Conservation (phyloP, 345 rosid species). For the Raphanus raphanistrum region DNA sequence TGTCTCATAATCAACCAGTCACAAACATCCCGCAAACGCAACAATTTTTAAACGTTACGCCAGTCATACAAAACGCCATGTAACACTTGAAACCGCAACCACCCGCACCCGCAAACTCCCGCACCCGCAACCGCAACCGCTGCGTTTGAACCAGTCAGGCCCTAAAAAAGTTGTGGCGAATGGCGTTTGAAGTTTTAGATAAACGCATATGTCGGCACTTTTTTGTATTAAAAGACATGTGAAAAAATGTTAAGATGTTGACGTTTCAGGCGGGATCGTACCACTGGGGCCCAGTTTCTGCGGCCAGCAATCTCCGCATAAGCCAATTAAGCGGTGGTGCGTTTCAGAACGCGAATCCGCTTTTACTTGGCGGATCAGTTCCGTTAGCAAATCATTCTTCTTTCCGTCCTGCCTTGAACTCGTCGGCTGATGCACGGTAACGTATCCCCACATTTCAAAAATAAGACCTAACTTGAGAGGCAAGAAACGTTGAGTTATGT, state of each 20-base stretch:
- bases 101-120: too few species aligned
- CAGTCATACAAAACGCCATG: too few species aligned
- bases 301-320: background rate
- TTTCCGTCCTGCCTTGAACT: slow-evolving; percentile 1
- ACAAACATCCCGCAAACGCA: too few species aligned
- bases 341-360: slow-evolving; percentile 20
- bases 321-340: background rate
- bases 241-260: slow-evolving; percentile 12
- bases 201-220: background rate
- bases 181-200: slow-evolving; percentile 12
- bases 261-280: slow-evolving; percentile 19
- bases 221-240: background rate
- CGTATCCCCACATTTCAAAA: background rate
- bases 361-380: slow-evolving; percentile 36
- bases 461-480: background rate
- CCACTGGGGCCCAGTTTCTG: slow-evolving; percentile 24
- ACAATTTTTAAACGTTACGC: too few species aligned
- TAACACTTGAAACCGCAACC: too few species aligned
- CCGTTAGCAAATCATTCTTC: slow-evolving; percentile 28
- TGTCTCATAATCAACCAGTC: too few species aligned
- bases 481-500: background rate
- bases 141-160: too few species aligned
- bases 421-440: slow-evolving; percentile 25
- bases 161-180: slow-evolving; percentile 19
- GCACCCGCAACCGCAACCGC: too few species aligned